Conservation (phyloP, 2,329 filamentous ascomycete genomes). For the Epichloe scottii region DNA sequence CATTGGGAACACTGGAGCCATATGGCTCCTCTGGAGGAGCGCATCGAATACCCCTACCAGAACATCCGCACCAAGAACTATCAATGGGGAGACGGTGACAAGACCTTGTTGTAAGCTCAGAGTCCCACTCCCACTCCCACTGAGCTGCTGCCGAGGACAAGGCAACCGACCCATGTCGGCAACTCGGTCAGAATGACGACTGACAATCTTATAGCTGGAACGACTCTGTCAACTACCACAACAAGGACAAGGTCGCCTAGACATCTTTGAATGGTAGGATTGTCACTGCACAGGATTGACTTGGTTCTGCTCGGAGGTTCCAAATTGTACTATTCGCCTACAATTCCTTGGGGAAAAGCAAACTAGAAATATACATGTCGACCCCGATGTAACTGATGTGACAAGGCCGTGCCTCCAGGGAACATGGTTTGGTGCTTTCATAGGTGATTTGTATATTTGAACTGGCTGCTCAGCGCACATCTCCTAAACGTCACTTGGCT, state of each 20-base stretch:
- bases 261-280: constrained; percentile 1
- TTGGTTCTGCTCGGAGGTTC: background rate
- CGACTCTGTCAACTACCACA: constrained; percentile 89
- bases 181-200: background rate
- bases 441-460: background rate
- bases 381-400: background rate
- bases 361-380: background rate
- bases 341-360: background rate
- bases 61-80: constrained; percentile 97
- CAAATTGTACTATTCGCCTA: background rate
- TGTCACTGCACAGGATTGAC: background rate
- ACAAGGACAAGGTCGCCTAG: constrained; percentile 62
- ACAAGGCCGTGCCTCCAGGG: background rate
- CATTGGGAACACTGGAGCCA: constrained; percentile 96
- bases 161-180: background rate
- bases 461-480: background rate
- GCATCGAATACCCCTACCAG: constrained; percentile 88
- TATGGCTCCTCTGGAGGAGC: constrained; percentile 77
- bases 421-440: background rate
- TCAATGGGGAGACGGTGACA: constrained; percentile 90
- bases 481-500: background rate
- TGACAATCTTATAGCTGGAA: constrained; percentile 60
- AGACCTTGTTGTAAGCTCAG: constrained; percentile 40
- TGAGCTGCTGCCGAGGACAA: background rate
- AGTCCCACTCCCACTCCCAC: no score